A percentile compares a stretch with the other conserved stretches of the same genome.
These are phyloP conservation scores for Aspergillus conjunctus DNA, from an alignment of 495 filamentous ascomycete genomes.

Conservation along the genomic window DNA sequence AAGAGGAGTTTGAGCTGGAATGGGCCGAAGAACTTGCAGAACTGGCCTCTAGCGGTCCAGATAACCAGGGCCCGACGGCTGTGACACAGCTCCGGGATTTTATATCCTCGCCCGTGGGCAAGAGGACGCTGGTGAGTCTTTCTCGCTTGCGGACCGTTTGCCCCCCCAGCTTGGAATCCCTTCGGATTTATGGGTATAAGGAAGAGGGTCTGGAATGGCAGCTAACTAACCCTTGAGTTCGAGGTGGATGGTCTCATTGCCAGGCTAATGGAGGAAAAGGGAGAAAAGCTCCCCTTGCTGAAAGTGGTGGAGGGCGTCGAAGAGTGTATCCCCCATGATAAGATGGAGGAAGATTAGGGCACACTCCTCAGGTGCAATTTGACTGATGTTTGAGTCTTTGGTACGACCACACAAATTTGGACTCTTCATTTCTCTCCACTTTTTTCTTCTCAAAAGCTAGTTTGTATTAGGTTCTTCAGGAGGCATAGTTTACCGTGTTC, in stretches of 20 bases:
- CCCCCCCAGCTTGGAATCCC: conserved; percentile 1
- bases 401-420: too few relatives aligned
- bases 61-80: background rate
- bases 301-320: background rate
- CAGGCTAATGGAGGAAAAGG: conserved; percentile 2
- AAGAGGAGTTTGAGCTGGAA: background rate
- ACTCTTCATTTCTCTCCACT: too few relatives aligned
- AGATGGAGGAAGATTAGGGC: background rate
- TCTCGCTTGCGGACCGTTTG: background rate
- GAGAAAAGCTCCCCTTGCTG: background rate
- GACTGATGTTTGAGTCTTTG: too few relatives aligned
- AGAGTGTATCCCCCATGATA: conserved; percentile 1
- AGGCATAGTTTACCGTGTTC: too few relatives aligned
- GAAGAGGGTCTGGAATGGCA: background rate
- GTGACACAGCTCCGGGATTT: too few relatives aligned
- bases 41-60: background rate
- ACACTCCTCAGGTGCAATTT: too few relatives aligned
- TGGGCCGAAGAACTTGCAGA: conserved; percentile 1
- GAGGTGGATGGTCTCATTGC: background rate
- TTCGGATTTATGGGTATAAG: conserved; percentile 3
- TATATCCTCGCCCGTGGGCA: background rate
- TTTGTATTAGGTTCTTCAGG: too few relatives aligned
- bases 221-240: background rate
- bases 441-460: too few relatives aligned
- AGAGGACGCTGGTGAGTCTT: background rate